These are phyloP conservation scores for Talaromyces sp. DNA, from an alignment of 2,329 filamentous ascomycete genomes.

Conservation along the genomic window DNA sequence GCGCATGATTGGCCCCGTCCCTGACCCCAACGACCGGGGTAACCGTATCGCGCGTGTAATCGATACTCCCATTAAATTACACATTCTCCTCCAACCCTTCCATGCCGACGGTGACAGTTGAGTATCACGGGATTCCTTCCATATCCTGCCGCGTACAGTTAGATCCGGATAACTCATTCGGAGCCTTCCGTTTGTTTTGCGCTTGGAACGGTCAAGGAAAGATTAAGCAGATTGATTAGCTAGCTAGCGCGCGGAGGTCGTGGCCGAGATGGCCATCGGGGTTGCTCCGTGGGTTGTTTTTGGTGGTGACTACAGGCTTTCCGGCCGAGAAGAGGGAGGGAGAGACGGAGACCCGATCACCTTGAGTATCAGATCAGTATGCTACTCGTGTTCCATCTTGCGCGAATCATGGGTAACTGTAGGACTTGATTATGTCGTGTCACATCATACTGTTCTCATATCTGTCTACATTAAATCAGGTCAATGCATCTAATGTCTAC, in stretches of 20 bases:
- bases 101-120: neutral
- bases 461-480: no score
- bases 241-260: neutral
- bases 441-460: neutral
- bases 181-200: neutral
- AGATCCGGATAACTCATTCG: conserved; percentile 7
- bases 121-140: neutral
- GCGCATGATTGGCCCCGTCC: neutral
- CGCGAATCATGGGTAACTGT: neutral
- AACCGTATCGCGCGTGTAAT: neutral
- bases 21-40: neutral
- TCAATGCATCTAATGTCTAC: neutral
- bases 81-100: neutral
- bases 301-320: neutral
- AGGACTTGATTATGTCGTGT: neutral
- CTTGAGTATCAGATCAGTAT: no score
- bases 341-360: neutral
- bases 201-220: neutral
- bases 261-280: neutral
- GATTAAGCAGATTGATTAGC: neutral
- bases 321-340: neutral
- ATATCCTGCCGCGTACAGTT: neutral
- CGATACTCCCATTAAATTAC: neutral
- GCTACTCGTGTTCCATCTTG: neutral
- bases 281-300: neutral